Evolutionary conservation across 495 filamentous ascomycete species (phyloP).

Genomic region (Cairneyella variabilis): DNA sequence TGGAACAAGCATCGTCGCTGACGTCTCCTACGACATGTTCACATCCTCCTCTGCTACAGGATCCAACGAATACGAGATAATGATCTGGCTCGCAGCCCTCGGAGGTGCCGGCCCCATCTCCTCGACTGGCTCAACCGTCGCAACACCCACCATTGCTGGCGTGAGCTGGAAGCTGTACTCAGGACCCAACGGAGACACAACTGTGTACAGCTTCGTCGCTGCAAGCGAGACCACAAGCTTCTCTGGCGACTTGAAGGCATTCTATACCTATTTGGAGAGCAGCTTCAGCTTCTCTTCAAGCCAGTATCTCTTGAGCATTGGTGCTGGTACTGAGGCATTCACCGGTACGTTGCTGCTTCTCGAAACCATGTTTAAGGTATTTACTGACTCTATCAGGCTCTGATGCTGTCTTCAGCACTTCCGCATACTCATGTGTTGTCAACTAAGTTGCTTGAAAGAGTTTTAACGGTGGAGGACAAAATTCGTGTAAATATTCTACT

Average conservation of each 20-base stretch:
- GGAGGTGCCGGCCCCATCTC: constrained; percentile 63
- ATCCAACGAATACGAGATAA: constrained; percentile 58
- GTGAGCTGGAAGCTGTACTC: constrained; percentile 49
- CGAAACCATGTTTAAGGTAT: too few relatives aligned
- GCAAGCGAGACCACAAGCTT: constrained; percentile 41
- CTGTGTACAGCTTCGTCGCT: constrained; percentile 61
- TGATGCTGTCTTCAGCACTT: constrained; percentile 26
- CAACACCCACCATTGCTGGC: constrained; percentile 48
- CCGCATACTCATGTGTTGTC: constrained; percentile 25
- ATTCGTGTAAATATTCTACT: neutral
- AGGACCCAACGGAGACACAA: constrained; percentile 52
- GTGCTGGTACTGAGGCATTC: constrained; percentile 33
- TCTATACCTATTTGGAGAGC: constrained; percentile 52
- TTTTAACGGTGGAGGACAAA: too few relatives aligned
- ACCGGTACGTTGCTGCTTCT: constrained; percentile 21
- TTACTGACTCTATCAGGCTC: too few relatives aligned
- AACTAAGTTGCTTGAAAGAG: too few relatives aligned
- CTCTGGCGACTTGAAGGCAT: constrained; percentile 50
- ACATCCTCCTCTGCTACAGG: constrained; percentile 42
- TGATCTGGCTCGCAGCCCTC: constrained; percentile 64
- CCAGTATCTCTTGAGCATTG: constrained; percentile 48
- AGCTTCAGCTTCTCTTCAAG: constrained; percentile 46
- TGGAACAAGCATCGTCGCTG: constrained; percentile 48
- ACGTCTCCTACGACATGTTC: constrained; percentile 68
- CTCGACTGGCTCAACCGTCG: constrained; percentile 49